Conservation (phyloP, 306 rosid genomes). For the Arachis hypogaea region DNA sequence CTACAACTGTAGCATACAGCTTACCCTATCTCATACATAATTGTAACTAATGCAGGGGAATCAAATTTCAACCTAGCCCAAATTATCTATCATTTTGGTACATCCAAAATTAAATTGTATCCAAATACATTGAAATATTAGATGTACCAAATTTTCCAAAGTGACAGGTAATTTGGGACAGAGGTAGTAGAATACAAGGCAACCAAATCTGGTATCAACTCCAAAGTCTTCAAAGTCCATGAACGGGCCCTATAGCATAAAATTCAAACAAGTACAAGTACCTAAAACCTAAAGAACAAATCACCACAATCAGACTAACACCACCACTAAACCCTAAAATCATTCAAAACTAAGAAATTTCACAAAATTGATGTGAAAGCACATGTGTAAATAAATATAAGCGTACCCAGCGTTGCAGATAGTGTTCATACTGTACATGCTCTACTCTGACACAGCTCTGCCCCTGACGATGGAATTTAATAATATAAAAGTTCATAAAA, state of each 20-base stretch:
- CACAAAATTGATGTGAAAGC: neutral
- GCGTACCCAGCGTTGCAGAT: conserved; percentile 46
- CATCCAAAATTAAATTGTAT: too few relatives aligned
- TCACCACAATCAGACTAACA: neutral
- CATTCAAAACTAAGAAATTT: neutral
- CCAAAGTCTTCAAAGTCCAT: neutral
- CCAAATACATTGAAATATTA: too few relatives aligned
- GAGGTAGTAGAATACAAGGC: neutral
- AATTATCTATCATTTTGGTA: too few relatives aligned
- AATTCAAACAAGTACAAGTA: neutral
- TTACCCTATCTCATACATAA: neutral
- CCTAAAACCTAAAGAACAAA: conserved; percentile 4
- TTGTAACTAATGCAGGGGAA: neutral
- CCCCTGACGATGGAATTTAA: conserved; percentile 43
- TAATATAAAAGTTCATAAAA: conserved; percentile 19
- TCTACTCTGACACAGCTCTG: conserved; percentile 41
- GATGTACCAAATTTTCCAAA: too few relatives aligned
- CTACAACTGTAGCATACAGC: neutral
- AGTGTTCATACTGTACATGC: conserved; percentile 45
- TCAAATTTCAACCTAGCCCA: conserved; percentile 5
- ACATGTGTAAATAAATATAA: conserved; percentile 4
- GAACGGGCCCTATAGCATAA: neutral
- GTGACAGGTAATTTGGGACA: too few relatives aligned
- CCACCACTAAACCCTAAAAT: neutral
- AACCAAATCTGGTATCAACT: neutral